phyloP scores from a whole-genome alignment of 495 filamentous ascomycete species.

The Aspergillus nanangensis region DNA sequence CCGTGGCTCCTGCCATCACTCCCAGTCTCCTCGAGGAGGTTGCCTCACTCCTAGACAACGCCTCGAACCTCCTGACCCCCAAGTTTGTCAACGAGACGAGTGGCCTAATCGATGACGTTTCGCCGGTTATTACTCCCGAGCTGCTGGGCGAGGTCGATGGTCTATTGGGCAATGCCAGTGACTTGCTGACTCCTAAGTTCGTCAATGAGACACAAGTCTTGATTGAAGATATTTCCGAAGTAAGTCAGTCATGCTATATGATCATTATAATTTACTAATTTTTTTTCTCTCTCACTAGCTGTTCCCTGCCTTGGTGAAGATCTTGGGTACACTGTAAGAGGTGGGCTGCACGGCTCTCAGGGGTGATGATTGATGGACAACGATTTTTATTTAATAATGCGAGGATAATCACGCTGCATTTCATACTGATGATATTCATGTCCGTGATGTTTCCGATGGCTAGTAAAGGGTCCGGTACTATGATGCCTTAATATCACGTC shows the following conservation, averaged over 20 bases:
- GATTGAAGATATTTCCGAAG: constrained; percentile 48
- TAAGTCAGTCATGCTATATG: constrained; percentile 20
- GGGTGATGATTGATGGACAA: constrained; percentile 14
- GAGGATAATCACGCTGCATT: constrained; percentile 7
- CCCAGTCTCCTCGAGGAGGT: constrained; percentile 22
- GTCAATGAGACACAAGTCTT: constrained; percentile 41
- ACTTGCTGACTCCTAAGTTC: constrained; percentile 34
- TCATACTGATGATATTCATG: constrained; percentile 7
- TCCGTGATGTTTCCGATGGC: neutral
- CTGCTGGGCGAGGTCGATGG: constrained; percentile 37
- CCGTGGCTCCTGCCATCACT: constrained; percentile 35
- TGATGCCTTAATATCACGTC: constrained; percentile 8
- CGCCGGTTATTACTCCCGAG: constrained; percentile 38
- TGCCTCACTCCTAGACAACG: constrained; percentile 28
- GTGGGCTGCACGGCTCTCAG: neutral
- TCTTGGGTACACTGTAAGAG: constrained; percentile 24
- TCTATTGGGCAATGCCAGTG: constrained; percentile 36
- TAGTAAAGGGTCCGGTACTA: neutral
- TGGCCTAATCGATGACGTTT: constrained; percentile 28
- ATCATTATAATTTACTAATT: constrained; percentile 10
- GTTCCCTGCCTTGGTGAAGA: constrained; percentile 24
- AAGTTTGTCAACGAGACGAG: constrained; percentile 40
- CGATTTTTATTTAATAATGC: constrained; percentile 13
- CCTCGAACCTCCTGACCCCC: constrained; percentile 33
- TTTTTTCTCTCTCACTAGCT: constrained; percentile 10